Evolutionary conservation across 1,284 basidiomycete species (phyloP).

Genomic region (Malassezia restricta): DNA sequence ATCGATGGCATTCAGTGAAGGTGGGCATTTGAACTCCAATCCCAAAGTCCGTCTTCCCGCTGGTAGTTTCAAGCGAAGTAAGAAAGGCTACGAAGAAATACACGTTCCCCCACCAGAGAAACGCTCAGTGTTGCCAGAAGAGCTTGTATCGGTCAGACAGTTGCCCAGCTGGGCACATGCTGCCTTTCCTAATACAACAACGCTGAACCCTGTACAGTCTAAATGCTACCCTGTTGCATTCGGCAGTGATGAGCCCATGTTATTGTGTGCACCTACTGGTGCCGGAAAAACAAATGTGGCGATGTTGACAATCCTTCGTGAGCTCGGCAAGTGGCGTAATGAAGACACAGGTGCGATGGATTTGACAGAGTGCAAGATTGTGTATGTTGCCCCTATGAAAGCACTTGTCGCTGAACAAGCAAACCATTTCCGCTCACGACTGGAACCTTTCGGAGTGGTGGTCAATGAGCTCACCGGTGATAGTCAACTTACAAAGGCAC

Average conservation of each 20-base stretch:
- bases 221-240: constrained; percentile 71
- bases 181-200: constrained; percentile 53
- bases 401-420: constrained; percentile 45
- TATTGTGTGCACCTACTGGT: constrained; percentile 95
- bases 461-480: constrained; percentile 95
- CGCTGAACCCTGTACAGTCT: constrained; percentile 69
- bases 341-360: constrained; percentile 73
- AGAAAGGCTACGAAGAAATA: constrained; percentile 96
- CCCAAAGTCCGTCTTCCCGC: constrained; percentile 96
- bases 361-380: constrained; percentile 83
- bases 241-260: constrained; percentile 75
- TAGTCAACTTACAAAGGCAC: constrained; percentile 92
- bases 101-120: constrained; percentile 89
- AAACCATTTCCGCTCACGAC: constrained; percentile 53
- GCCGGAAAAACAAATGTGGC: constrained; percentile 99
- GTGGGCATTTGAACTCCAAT: constrained; percentile 92
- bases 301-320: constrained; percentile 55
- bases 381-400: constrained; percentile 96
- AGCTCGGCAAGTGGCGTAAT: constrained; percentile 50
- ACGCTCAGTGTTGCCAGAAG: constrained; percentile 53
- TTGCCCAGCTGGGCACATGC: constrained; percentile 69
- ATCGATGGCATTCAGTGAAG: constrained; percentile 86
- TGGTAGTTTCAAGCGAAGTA: constrained; percentile 89
- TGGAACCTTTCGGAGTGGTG: constrained; percentile 68
- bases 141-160: constrained; percentile 62